phyloP scores from a whole-genome alignment of 805 yeast species.

The Saccharomycopsis javanensis region DNA sequence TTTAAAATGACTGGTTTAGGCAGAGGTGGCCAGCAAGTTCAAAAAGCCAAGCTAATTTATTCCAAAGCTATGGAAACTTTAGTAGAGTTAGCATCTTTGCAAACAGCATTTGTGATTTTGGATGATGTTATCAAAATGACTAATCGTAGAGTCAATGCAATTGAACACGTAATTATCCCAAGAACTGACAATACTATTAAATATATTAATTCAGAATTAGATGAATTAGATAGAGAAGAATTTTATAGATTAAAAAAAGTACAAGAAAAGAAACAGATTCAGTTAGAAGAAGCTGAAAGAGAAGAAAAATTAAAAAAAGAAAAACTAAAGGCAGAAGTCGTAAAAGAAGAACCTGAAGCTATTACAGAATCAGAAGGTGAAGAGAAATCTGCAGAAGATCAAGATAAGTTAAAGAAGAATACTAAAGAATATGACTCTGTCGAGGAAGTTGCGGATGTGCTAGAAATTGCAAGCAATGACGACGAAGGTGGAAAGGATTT shows the following conservation, averaged over 20 bases:
- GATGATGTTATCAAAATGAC: slow-evolving; percentile 98
- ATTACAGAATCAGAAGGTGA: slow-evolving; percentile 22
- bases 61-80: slow-evolving; percentile 95
- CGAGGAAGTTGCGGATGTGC: slow-evolving; percentile 10
- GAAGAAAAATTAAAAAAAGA: slow-evolving; percentile 32
- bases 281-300: slow-evolving; percentile 54
- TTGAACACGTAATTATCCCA: slow-evolving; percentile 96
- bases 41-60: slow-evolving; percentile 85
- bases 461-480: slow-evolving; percentile 2
- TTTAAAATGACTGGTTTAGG: slow-evolving; percentile 96
- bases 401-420: slow-evolving; percentile 21
- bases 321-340: slow-evolving; percentile 19
- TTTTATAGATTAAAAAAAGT: slow-evolving; percentile 94
- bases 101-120: slow-evolving; percentile 90
- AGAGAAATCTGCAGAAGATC: slow-evolving; percentile 18
- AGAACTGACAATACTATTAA: slow-evolving; percentile 92
- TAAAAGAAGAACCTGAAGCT: slow-evolving; percentile 20
- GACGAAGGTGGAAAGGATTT: slow-evolving; percentile 11
- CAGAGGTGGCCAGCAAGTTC: slow-evolving; percentile 97
- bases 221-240: slow-evolving; percentile 97
- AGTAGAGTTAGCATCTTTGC: slow-evolving; percentile 91
- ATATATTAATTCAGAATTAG: slow-evolving; percentile 90
- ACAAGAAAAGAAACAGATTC: slow-evolving; percentile 85
- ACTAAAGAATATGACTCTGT: slow-evolving; percentile 15
- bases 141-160: slow-evolving; percentile 96